Percentiles rank a stretch among this genome's conserved stretches.
These are phyloP conservation scores for Lipomyces chichibuensis DNA, from an alignment of 805 yeast genomes.

Conservation along the genomic window DNA sequence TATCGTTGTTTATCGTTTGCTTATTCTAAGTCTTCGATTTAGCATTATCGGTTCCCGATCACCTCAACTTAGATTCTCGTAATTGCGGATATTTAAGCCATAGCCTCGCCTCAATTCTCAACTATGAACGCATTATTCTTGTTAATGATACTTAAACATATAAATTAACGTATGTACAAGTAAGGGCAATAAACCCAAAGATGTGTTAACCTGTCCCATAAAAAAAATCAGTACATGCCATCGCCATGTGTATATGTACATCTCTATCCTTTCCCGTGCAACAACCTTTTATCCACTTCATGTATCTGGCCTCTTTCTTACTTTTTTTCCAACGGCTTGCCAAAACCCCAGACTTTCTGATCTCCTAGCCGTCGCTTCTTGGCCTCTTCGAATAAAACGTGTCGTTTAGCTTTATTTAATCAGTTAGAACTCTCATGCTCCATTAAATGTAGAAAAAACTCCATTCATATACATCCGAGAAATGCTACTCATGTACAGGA, in stretches of 20 bases:
- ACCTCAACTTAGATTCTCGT: background rate
- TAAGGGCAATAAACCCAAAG: background rate
- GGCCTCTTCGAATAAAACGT: conserved; percentile 85
- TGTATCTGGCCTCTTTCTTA: background rate
- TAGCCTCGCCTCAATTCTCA: background rate
- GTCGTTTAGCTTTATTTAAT: conserved; percentile 64
- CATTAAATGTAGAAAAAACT: background rate
- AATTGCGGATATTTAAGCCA: background rate
- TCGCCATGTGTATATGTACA: background rate
- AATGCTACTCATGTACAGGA: conserved; percentile 32
- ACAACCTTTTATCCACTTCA: background rate
- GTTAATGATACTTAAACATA: background rate
- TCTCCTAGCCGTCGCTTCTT: conserved; percentile 74
- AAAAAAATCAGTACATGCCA: background rate
- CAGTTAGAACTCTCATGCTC: background rate
- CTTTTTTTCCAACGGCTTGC: conserved; percentile 24
- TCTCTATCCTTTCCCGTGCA: background rate
- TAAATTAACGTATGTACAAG: background rate
- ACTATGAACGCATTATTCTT: background rate
- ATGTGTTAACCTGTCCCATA: background rate
- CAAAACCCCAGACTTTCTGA: conserved; percentile 27
- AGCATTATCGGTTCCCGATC: background rate
- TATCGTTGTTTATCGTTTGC: background rate
- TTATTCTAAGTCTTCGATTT: background rate
- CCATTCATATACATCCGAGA: background rate